phyloP scores from a whole-genome alignment of 2,329 filamentous ascomycete species.

The Sarocladium strictum region DNA sequence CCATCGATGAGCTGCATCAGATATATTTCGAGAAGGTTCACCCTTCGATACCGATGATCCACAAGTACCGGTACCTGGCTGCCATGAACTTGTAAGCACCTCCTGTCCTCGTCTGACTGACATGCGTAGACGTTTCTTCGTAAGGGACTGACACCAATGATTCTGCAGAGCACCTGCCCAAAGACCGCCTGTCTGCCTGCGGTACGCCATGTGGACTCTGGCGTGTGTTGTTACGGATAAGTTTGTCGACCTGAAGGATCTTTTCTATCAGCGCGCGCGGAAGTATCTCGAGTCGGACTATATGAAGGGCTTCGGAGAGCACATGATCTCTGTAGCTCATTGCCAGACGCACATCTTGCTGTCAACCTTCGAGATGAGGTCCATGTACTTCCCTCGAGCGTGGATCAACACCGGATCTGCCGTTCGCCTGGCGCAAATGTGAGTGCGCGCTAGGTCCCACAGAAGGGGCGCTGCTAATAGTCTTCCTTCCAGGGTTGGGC shows the following conservation, averaged over 20 bases:
- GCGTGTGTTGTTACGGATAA: conserved; percentile 83
- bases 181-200: conserved; percentile 78
- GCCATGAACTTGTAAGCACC: conserved; percentile 70
- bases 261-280: conserved; percentile 83
- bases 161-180: conserved; percentile 62
- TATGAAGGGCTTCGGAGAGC: conserved; percentile 86
- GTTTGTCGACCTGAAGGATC: conserved; percentile 70
- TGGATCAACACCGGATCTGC: conserved; percentile 88
- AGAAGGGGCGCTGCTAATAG: too few species aligned
- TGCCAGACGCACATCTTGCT: conserved; percentile 80
- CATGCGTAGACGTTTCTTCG: too few species aligned
- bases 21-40: conserved; percentile 91
- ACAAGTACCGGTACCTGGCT: conserved; percentile 79
- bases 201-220: conserved; percentile 94
- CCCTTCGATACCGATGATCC: conserved; percentile 79
- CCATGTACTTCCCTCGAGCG: conserved; percentile 93
- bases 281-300: conserved; percentile 90
- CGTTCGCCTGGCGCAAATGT: conserved; percentile 80
- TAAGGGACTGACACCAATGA: conserved; percentile 12
- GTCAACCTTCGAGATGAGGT: conserved; percentile 86
- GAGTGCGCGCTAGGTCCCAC: conserved; percentile 23
- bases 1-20: conserved; percentile 79
- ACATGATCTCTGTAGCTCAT: conserved; percentile 78
- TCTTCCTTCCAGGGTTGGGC: conserved; percentile 95
- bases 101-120: neutral